Percentiles rank a stretch among this genome's conserved stretches.
phyloP scores from a whole-genome alignment of 2,329 filamentous ascomycete species.

The Sporothrix dimorphospora region DNA sequence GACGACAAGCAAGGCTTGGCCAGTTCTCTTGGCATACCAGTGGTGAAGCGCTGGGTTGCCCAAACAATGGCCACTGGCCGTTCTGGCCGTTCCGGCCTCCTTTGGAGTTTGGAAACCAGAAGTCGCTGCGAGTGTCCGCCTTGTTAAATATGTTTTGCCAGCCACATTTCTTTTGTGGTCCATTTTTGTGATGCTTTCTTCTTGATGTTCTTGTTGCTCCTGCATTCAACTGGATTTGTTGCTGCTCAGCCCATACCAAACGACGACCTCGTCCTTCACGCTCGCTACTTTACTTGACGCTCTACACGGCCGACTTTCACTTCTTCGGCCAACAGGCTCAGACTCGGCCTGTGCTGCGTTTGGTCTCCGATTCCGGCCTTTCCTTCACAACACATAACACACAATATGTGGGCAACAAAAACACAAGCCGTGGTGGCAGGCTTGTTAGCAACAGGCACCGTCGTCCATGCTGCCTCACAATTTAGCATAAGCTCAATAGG shows the following conservation, averaged over 20 bases:
- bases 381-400: not conserved
- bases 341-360: not conserved
- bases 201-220: not conserved
- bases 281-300: not conserved
- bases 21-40: constrained; percentile 27
- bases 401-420: not conserved
- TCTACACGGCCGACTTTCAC: not conserved
- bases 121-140: not conserved
- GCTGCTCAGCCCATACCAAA: not conserved
- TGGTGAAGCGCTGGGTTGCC: constrained; percentile 11
- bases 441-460: not conserved
- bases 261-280: constrained; percentile 2
- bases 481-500: constrained; percentile 14
- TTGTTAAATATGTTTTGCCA: constrained; percentile 20
- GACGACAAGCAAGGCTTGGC: constrained; percentile 26
- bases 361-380: not conserved
- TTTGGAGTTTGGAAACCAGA: not conserved
- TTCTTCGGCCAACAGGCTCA: not conserved
- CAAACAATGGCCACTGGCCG: constrained; percentile 21
- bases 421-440: not conserved
- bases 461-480: not conserved
- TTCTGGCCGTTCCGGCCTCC: not conserved
- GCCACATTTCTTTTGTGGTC: not conserved
- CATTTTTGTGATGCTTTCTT: not conserved
- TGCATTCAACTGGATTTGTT: not conserved